These are phyloP conservation scores for Hypsizygus marmoreus DNA, from an alignment of 768 basidiomycete genomes.

Conservation along the genomic window DNA sequence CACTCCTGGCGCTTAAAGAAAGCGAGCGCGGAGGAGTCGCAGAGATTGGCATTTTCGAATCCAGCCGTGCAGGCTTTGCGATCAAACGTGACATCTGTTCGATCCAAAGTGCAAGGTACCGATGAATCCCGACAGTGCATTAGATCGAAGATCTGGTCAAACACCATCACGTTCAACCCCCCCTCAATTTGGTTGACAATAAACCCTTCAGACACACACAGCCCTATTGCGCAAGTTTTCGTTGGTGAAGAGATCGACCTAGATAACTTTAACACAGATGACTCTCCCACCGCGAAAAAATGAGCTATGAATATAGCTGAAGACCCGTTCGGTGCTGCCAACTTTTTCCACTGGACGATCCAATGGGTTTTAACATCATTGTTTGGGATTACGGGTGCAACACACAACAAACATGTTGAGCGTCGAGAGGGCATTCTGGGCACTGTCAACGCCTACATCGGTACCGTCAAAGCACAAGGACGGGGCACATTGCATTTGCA, in stretches of 20 bases:
- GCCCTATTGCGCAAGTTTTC: conserved; percentile 38
- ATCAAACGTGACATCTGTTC: background rate
- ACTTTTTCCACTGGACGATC: no score
- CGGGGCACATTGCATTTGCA: no score
- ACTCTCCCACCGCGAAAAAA: no score
- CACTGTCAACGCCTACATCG: no score
- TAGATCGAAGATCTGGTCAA: background rate
- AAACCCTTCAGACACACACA: conserved; percentile 31
- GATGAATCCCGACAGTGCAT: background rate
- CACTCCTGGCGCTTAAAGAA: background rate
- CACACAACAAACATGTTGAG: no score
- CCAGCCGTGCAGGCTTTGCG: background rate
- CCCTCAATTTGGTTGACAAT: conserved; percentile 37
- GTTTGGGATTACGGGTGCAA: no score
- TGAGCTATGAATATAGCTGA: no score
- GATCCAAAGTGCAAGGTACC: background rate
- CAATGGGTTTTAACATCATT: no score
- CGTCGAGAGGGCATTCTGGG: no score
- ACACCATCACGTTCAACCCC: conserved; percentile 10
- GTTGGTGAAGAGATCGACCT: conserved; percentile 37
- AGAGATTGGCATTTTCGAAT: background rate
- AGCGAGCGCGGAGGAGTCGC: background rate
- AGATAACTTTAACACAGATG: conserved; percentile 16
- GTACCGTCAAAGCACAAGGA: no score
- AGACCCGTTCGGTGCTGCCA: no score